Evolutionary conservation across 2,329 filamentous ascomycete genomes (phyloP).

Genomic region (Neophaeococcomyces mojaviensis): DNA sequence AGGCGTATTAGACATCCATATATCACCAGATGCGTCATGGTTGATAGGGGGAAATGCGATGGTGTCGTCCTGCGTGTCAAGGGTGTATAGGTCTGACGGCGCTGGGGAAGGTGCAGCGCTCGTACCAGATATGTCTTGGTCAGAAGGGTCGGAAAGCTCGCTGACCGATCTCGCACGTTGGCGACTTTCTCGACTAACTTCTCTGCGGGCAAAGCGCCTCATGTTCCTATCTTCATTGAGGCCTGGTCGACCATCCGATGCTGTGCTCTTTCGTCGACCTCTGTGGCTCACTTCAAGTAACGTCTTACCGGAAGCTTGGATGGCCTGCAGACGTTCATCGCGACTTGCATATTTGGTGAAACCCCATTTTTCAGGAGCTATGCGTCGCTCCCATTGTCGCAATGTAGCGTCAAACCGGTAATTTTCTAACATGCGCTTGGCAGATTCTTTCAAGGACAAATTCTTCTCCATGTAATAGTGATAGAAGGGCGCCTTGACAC

Average conservation of each 20-base stretch:
- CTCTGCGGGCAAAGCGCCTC: slow-evolving; percentile 20
- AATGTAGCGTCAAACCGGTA: slow-evolving; percentile 19
- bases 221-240: slow-evolving; percentile 21
- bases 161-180: slow-evolving; percentile 3
- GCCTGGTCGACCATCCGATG: slow-evolving; percentile 14
- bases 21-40: too few relatives aligned
- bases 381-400: slow-evolving; percentile 23
- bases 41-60: too few relatives aligned
- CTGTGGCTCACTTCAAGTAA: slow-evolving; percentile 18
- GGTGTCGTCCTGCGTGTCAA: neutral
- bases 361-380: slow-evolving; percentile 19
- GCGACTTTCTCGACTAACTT: slow-evolving; percentile 15
- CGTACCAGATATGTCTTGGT: slow-evolving; percentile 4
- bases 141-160: slow-evolving; percentile 1
- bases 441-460: slow-evolving; percentile 20
- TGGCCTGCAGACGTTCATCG: slow-evolving; percentile 18
- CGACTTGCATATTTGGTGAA: slow-evolving; percentile 21
- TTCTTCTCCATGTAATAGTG: slow-evolving; percentile 20
- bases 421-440: slow-evolving; percentile 15
- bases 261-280: slow-evolving; percentile 16
- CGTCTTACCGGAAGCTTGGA: slow-evolving; percentile 16
- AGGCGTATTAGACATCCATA: too few relatives aligned
- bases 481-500: slow-evolving; percentile 18
- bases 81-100: neutral
- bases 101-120: slow-evolving; percentile 7